Base-by-base conservation (phyloP, 805 yeast species). In the Kluyveromyces lactis region DNA sequence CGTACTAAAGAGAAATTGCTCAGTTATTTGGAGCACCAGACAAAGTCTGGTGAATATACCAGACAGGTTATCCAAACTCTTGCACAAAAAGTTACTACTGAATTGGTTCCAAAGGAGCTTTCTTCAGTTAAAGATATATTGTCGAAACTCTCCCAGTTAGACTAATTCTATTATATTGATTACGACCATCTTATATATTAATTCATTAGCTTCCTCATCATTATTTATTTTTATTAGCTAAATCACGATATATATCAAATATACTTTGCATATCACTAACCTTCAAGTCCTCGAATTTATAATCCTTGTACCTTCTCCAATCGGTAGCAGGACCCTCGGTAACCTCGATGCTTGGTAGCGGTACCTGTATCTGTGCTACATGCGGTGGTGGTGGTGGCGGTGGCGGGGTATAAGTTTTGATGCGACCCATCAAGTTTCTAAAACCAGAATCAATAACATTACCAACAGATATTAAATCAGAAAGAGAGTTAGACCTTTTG, bases 1-100 rank as follows among this genome's bases (percentile, higher is more conserved):
- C 64, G 66, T 6, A 49, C 73, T 36, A 81, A 81, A 54, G 55
- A 53, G 35, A 64, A 68, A 33, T 80, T 81, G 1, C 58, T 81
- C 12, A 56, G 59, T 9, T 66, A 70, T 40, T 59, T 81, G 62
- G 58, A 63, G 31, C 52, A 56, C n/a, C 36, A 42, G 4, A 55
- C 55, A 34, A 49, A 50, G n/a, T 60, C 63, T 2, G 39, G 57
- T 31, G 54, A 45, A 4, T 53, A 52, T 33, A 47, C 62, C 2
- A 50, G 41, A 36, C 12, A 35, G 9, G 48, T 45, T 2, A 41
- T 60, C 3, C 33, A 46, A 16, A 43, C 49, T 12, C 42, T 60
- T 11, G 45, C 49, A 6, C n/a, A 35, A 2, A 23, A 16, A 16
- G 24, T 34, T 15, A 12, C 23, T 3, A 21, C 29, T 26, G 18